These are phyloP conservation scores for Paraleonurus japonicus DNA, from an alignment of 257 asterid species.

Conservation along the genomic window DNA sequence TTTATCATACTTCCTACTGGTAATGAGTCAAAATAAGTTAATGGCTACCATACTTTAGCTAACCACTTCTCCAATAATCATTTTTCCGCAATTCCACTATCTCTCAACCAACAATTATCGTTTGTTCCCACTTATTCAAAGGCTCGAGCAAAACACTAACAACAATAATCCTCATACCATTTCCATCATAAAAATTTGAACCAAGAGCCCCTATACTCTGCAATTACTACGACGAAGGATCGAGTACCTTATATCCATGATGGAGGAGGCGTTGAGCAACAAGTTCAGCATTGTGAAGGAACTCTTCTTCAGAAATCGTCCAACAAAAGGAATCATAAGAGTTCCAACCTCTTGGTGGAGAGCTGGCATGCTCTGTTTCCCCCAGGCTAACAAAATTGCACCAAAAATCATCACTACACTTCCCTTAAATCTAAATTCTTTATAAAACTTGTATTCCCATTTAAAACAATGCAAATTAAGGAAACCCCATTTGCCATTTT, in stretches of 20 bases:
- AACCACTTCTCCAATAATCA: no score
- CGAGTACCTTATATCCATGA: slow-evolving; percentile 75
- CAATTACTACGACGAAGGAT: neutral
- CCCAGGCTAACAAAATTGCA: slow-evolving; percentile 39
- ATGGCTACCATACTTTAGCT: no score
- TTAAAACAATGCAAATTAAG: neutral
- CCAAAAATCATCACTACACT: slow-evolving; percentile 8
- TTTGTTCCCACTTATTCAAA: neutral
- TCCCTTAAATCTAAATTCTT: neutral
- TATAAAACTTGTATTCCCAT: neutral
- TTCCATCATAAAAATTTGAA: neutral
- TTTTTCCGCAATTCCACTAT: no score
- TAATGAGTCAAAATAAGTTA: no score
- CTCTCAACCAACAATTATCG: neutral
- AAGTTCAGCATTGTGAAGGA: slow-evolving; percentile 71
- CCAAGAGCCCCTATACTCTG: neutral
- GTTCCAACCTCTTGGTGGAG: slow-evolving; percentile 97
- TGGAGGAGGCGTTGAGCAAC: slow-evolving; percentile 57
- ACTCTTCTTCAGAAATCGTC: slow-evolving; percentile 82
- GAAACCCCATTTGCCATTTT: neutral
- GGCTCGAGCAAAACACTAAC: no score
- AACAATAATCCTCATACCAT: neutral
- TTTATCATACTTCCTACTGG: no score
- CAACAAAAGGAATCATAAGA: slow-evolving; percentile 94
- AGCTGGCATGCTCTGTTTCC: slow-evolving; percentile 44